Conservation (phyloP, 768 basidiomycete genomes). For the Steccherinum ochraceum region DNA sequence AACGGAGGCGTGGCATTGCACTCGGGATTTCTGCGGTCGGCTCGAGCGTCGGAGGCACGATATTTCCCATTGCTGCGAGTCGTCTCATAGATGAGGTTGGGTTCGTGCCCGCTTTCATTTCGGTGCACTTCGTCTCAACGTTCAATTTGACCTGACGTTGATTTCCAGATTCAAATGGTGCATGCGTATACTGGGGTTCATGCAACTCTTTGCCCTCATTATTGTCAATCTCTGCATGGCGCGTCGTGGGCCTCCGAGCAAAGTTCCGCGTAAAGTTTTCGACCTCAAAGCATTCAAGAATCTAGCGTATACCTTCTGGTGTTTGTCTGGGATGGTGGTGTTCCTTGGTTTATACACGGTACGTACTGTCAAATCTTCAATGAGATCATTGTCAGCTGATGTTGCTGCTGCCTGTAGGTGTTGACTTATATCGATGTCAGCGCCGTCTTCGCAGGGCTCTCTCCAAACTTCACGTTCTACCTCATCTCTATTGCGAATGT, state of each 20-base stretch:
- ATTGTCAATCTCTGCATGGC: slow-evolving; percentile 41
- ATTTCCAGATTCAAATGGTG: slow-evolving; percentile 56
- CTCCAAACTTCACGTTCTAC: slow-evolving; percentile 51
- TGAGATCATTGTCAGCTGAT: no score
- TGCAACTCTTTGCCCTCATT: slow-evolving; percentile 45
- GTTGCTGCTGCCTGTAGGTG: no score
- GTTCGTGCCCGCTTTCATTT: no score
- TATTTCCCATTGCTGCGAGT: slow-evolving; percentile 58
- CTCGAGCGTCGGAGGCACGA: slow-evolving; percentile 60
- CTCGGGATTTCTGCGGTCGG: slow-evolving; percentile 62
- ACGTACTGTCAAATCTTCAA: slow-evolving; percentile 23
- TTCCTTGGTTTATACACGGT: slow-evolving; percentile 69
- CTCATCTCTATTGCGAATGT: slow-evolving; percentile 65
- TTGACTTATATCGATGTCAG: slow-evolving; percentile 62
- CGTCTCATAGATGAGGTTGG: slow-evolving; percentile 50
- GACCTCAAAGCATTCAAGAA: slow-evolving; percentile 53
- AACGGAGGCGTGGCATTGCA: slow-evolving; percentile 45
- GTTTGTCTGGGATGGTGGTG: slow-evolving; percentile 43
- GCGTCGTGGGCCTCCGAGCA: slow-evolving; percentile 48
- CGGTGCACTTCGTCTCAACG: no score
- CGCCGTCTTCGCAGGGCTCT: slow-evolving; percentile 42
- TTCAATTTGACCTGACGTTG: neutral
- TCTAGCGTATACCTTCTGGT: slow-evolving; percentile 50
- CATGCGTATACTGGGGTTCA: slow-evolving; percentile 62
- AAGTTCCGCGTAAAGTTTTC: slow-evolving; percentile 52